A percentile compares a stretch with the other conserved stretches of the same genome.
Evolutionary conservation across 495 filamentous ascomycete genomes (phyloP).

Genomic region (Penicillium lividum): DNA sequence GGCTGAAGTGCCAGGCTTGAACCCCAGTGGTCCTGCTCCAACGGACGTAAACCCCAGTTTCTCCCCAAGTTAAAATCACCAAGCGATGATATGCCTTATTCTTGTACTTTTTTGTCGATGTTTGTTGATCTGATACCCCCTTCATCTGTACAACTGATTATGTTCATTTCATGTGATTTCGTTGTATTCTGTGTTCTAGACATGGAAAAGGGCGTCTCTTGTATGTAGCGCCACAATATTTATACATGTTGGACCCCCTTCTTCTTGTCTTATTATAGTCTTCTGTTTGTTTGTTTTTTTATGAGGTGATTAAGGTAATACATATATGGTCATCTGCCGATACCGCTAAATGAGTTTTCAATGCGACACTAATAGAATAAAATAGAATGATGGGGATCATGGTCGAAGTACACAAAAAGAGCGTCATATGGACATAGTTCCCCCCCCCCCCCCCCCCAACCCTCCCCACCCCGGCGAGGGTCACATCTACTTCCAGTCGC

Average conservation of each 20-base stretch:
- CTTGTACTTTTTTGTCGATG: slow-evolving; percentile 14
- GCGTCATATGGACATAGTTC: slow-evolving; percentile 2
- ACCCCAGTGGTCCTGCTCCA: slow-evolving; percentile 12
- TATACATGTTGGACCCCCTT: not conserved
- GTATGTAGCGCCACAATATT: not conserved
- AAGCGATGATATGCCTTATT: slow-evolving; percentile 14
- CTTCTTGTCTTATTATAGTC: not conserved
- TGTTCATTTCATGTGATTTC: slow-evolving; percentile 3
- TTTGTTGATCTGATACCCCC: slow-evolving; percentile 34
- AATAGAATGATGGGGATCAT: not conserved
- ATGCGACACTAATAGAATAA: not conserved
- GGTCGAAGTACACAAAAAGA: not conserved
- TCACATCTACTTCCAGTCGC: not conserved
- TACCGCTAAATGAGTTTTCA: not conserved
- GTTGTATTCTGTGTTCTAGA: not conserved
- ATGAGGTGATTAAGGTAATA: slow-evolving; percentile 1
- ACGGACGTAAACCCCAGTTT: slow-evolving; percentile 3
- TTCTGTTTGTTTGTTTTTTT: no score
- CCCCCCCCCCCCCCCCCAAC: no score
- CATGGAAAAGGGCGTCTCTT: not conserved
- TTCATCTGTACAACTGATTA: slow-evolving; percentile 21
- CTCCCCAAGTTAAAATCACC: slow-evolving; percentile 13
- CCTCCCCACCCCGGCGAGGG: no score
- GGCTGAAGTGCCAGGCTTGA: slow-evolving; percentile 30
- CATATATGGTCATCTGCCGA: not conserved